These are phyloP conservation scores for Colletotrichum eleusines DNA, from an alignment of 2,329 filamentous ascomycete genomes.

Conservation along the genomic window DNA sequence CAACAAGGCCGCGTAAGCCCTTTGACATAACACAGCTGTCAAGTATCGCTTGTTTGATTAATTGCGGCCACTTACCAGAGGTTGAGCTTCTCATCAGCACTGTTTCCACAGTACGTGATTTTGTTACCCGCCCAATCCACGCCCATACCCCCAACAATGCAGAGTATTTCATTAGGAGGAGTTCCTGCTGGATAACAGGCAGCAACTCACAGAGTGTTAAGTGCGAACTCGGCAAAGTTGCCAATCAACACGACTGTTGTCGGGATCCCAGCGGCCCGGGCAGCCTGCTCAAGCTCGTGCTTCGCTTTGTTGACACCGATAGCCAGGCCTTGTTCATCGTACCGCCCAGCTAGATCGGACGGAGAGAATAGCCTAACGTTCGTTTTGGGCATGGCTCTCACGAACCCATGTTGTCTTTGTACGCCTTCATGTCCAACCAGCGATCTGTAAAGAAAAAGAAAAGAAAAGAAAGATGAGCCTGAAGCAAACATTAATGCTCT, in stretches of 20 bases:
- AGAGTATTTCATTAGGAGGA: background rate
- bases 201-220: constrained; percentile 37
- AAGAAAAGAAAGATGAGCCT: too few species aligned
- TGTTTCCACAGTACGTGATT: constrained; percentile 15
- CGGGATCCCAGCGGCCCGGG: constrained; percentile 45
- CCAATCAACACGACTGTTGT: constrained; percentile 44
- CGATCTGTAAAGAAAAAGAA: too few species aligned
- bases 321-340: constrained; percentile 44
- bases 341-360: constrained; percentile 46
- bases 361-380: constrained; percentile 48
- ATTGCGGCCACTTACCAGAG: constrained; percentile 12
- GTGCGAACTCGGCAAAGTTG: constrained; percentile 46
- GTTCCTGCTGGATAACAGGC: background rate
- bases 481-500: constrained; percentile 8
- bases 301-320: constrained; percentile 45
- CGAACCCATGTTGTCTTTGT: constrained; percentile 44
- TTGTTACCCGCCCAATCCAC: constrained; percentile 22
- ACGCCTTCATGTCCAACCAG: constrained; percentile 45
- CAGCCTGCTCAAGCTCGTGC: constrained; percentile 44
- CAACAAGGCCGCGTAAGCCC: background rate
- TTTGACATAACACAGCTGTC: background rate
- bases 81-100: background rate
- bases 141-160: constrained; percentile 4
- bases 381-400: constrained; percentile 47
- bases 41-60: background rate